phyloP scores from a whole-genome alignment of 352 stramenopile genomes.

The Globisporangium yorkense region DNA sequence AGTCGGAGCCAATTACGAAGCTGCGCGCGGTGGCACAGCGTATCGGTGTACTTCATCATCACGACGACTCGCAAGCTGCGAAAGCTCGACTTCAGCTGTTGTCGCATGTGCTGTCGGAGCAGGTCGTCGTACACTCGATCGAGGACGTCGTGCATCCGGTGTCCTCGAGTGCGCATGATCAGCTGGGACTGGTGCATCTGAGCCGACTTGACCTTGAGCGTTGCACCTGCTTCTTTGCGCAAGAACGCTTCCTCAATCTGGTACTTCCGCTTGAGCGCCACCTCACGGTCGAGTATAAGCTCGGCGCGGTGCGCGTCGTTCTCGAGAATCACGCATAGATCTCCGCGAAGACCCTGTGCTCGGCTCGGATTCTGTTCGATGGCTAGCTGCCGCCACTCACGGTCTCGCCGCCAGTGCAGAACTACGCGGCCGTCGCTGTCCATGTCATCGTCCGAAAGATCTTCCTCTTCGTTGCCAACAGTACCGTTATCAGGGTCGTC shows the following conservation, averaged over 20 bases:
- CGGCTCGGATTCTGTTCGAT: slow-evolving; percentile 34
- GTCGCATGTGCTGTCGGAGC: slow-evolving; percentile 27
- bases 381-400: slow-evolving; percentile 36
- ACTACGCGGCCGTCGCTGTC: slow-evolving; percentile 13
- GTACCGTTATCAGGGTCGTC: not conserved
- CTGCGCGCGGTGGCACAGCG: slow-evolving; percentile 38
- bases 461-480: not conserved
- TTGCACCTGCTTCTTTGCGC: slow-evolving; percentile 34
- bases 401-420: slow-evolving; percentile 43
- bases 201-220: slow-evolving; percentile 38
- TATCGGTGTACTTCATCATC: slow-evolving; percentile 38
- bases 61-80: slow-evolving; percentile 38
- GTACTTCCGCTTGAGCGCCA: slow-evolving; percentile 28
- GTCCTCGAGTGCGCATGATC: slow-evolving; percentile 38
- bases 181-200: slow-evolving; percentile 43
- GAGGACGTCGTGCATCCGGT: slow-evolving; percentile 55
- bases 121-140: slow-evolving; percentile 57
- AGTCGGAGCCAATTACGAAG: slow-evolving; percentile 61
- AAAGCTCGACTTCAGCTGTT: slow-evolving; percentile 51
- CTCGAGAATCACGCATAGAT: slow-evolving; percentile 24
- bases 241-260: slow-evolving; percentile 39
- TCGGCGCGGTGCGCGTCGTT: slow-evolving; percentile 28
- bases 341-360: slow-evolving; percentile 25
- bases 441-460: slow-evolving; percentile 7
- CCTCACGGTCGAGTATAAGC: slow-evolving; percentile 30